Evolutionary conservation across 805 yeast species (phyloP).

Genomic region (Candida suzukii): DNA sequence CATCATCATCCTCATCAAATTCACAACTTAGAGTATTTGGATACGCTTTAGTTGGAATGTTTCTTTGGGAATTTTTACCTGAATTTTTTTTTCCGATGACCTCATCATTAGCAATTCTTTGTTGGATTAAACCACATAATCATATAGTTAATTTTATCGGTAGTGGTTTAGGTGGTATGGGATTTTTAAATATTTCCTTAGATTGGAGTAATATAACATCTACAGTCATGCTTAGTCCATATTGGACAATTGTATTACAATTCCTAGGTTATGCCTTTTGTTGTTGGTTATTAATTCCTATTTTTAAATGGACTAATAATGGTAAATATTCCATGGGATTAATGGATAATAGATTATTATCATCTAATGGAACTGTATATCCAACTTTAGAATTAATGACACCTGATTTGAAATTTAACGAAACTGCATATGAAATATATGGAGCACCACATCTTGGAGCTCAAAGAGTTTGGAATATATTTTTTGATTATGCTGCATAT

Average conservation of each 20-base stretch:
- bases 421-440: slow-evolving; percentile 35
- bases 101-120: slow-evolving; percentile 40
- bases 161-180: slow-evolving; percentile 48
- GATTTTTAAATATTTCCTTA: slow-evolving; percentile 38
- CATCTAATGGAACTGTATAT: slow-evolving; percentile 30
- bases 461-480: slow-evolving; percentile 43
- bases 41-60: slow-evolving; percentile 25
- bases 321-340: slow-evolving; percentile 32
- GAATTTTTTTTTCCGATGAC: slow-evolving; percentile 42
- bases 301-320: slow-evolving; percentile 32
- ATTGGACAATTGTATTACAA: slow-evolving; percentile 44
- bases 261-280: slow-evolving; percentile 38
- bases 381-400: slow-evolving; percentile 37
- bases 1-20: background rate
- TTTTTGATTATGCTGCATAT: slow-evolving; percentile 48
- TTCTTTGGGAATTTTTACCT: slow-evolving; percentile 43
- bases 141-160: slow-evolving; percentile 36
- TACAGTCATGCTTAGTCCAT: slow-evolving; percentile 40
- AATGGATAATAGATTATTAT: slow-evolving; percentile 39
- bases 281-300: slow-evolving; percentile 44
- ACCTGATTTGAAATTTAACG: slow-evolving; percentile 30
- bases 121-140: slow-evolving; percentile 42
- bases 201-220: slow-evolving; percentile 52
- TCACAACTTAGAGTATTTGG: slow-evolving; percentile 31
- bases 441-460: slow-evolving; percentile 43